Evolutionary conservation across 176 grass and related monocot species (phyloP), one percentile per base, ranked within the genome.

Genomic region (Chloris gayana): DNA sequence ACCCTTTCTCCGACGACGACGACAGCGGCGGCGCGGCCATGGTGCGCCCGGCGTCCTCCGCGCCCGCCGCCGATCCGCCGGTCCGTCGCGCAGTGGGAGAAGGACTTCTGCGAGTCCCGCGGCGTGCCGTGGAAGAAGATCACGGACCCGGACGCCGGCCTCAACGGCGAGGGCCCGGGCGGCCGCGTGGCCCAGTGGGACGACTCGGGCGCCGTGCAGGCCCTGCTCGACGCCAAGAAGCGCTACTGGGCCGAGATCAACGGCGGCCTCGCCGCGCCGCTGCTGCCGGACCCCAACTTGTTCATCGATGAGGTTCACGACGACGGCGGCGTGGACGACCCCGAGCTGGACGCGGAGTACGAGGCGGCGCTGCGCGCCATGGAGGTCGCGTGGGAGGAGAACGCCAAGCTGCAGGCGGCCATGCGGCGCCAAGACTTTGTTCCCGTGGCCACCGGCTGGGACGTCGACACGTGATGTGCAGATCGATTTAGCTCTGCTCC

Each of bases 191-290:
- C n/a, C n/a, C n/a, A n/a, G n/a, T 90, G 88, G 88, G 62, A 90
- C 18, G 88, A 90, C 69, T 87, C 88, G 2, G 88, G 67, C 15
- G 88, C 74, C 49, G 64, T 77, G 19, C 30, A 80, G 32, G 80
- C 88, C 21, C 85, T 87, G 44, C 34, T 77, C 7, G 82, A 74
- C 17, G 80, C 88, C 62, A 87, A 66, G 88, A 80, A 57, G 41
- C 84, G 87, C 3, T 85, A 81, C 73, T 89, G 82, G 76, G 76
- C 82, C 12, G 57, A 71, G 18, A 80, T 85, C n/a, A 81, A 83
- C 32, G 80, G 80, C 6, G 64, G 64, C 18, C 32, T 67, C 64
- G 18, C 73, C 27, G 66, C 44, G 41, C 66, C 80, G 8, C 44
- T 66, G n/a, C 80, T 80, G 0, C 64, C 64, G 2, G 74, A 83